Conservation (phyloP, 2,329 filamentous ascomycete genomes). For the Orbilia blumenaviensis region DNA sequence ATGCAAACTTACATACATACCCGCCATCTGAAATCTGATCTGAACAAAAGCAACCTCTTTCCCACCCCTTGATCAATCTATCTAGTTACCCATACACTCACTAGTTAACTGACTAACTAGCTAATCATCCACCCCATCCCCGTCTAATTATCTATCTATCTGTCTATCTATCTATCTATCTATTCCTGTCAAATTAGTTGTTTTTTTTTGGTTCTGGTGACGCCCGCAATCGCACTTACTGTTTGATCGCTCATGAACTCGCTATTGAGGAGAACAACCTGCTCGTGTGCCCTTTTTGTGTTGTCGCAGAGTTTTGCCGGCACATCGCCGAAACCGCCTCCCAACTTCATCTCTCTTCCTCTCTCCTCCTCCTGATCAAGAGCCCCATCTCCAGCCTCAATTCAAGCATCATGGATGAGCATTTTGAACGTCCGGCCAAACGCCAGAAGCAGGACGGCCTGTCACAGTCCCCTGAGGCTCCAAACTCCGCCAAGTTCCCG, state of each 20-base stretch:
- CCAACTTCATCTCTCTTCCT: constrained; percentile 8
- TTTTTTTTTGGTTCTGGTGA: background rate
- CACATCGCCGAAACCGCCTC: constrained; percentile 51
- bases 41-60: too few relatives aligned
- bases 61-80: background rate
- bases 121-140: background rate
- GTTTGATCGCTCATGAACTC: constrained; percentile 13
- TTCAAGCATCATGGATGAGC: constrained; percentile 42
- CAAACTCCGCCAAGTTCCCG: constrained; percentile 43
- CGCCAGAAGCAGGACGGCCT: constrained; percentile 50
- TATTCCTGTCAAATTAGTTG: background rate
- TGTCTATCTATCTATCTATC: background rate
- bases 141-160: background rate
- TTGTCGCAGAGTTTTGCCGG: constrained; percentile 48
- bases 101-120: background rate
- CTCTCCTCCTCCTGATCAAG: constrained; percentile 1
- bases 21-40: too few relatives aligned
- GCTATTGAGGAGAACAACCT: constrained; percentile 24
- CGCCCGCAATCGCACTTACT: background rate
- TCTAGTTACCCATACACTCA: background rate
- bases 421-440: constrained; percentile 48
- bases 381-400: background rate
- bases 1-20: too few relatives aligned
- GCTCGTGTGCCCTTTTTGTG: constrained; percentile 49
- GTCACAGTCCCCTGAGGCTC: constrained; percentile 46